Base-by-base conservation (phyloP, 1,139 yeast genomes). In the Protomyces lactucae-debilis region DNA sequence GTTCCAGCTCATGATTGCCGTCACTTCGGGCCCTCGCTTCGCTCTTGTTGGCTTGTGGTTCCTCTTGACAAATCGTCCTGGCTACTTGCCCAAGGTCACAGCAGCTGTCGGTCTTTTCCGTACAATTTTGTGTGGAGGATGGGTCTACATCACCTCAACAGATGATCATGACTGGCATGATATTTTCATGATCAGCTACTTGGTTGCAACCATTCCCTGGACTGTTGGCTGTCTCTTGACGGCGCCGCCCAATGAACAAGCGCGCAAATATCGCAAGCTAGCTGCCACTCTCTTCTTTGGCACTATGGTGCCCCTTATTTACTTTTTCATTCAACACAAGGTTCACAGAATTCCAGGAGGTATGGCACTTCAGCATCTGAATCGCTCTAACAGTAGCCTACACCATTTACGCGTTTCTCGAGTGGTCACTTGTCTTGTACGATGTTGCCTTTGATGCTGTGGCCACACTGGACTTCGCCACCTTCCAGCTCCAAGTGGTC, bases 121-220 rank as follows among this genome's bases (percentile, higher is more conserved):
- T 75, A 93, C 99, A 0, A 82, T 93, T 65, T 87, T 97, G 0
- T 93, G 99, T 72, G 99, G 99, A 71, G 98, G 98, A 12, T 93
- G 98, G 98, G 96, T 95, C 16, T 93, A 93, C 73, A 87, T 93
- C 69, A 93, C 99, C 1, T 88, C 96, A 9, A 90, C 98, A 0
- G 99, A 93, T 74, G 97, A 93, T 74, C 99, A 92, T 72, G 97
- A 92, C 76, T 86, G 87, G 79, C 99, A 93, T 74, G 98, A 93
- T 72, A 85, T 93, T 61, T 92, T 92, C 75, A 93, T 93, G 99
- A 90, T 93, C 69, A 75, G 87, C 45, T 93, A 93, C 76, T 87
- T 93, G 68, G 82, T 91, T 0, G 80, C 93, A 70, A 92, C 98
- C 1, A 79, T 92, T 54, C 99, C 99, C 3, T 93, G 98, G 97